These are phyloP conservation scores for Acer campestre DNA, from an alignment of 345 rosid species.

Conservation along the genomic window DNA sequence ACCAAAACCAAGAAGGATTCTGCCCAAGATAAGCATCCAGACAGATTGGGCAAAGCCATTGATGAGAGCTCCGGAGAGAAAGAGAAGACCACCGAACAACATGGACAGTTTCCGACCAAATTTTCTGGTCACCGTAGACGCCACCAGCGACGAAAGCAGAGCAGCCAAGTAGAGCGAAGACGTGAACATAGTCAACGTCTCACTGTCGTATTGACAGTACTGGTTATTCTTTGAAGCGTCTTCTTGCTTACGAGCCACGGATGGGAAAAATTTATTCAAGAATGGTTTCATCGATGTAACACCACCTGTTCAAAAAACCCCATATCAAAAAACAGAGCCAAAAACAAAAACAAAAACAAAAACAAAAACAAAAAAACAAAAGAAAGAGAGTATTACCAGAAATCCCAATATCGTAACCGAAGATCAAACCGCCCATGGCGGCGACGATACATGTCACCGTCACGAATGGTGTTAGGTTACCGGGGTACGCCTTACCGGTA, in stretches of 20 bases:
- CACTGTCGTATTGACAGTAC: constrained; percentile 81
- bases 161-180: constrained; percentile 95
- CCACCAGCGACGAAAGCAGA: constrained; percentile 71
- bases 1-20: constrained; percentile 92
- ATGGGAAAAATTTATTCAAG: constrained; percentile 66
- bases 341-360: too few relatives aligned
- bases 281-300: constrained; percentile 86
- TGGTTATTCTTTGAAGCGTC: constrained; percentile 37
- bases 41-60: constrained; percentile 77
- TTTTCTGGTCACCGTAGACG: constrained; percentile 71
- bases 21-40: constrained; percentile 92
- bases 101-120: constrained; percentile 81
- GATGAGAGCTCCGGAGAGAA: constrained; percentile 79
- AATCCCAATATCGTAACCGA: constrained; percentile 94
- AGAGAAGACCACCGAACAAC: constrained; percentile 87
- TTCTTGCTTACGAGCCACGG: constrained; percentile 58
- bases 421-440: constrained; percentile 99
- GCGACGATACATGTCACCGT: constrained; percentile 81
- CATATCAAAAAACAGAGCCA: background rate
- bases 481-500: constrained; percentile 68
- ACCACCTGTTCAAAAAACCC: constrained; percentile 57
- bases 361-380: background rate
- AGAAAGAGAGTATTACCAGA: constrained; percentile 51
- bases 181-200: constrained; percentile 77
- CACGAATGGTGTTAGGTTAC: constrained; percentile 80